Evolutionary conservation across 129 eudicot genomes (phyloP).

Genomic region (Scalesia atractyloides): DNA sequence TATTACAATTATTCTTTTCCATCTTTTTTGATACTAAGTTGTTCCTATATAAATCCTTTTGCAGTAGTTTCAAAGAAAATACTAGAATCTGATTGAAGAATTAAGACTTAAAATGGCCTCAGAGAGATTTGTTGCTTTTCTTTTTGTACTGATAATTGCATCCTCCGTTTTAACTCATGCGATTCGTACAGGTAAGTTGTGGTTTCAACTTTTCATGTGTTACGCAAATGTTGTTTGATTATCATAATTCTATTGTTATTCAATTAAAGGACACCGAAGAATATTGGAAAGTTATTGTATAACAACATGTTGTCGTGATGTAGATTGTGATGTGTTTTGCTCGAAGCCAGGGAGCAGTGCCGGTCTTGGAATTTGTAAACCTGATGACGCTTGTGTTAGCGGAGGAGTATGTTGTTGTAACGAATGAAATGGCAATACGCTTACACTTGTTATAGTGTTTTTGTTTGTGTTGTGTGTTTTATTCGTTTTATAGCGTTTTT

Average conservation of each 20-base stretch:
- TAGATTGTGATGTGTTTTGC: conserved; percentile 4
- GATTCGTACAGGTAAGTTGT: neutral
- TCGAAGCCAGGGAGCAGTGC: neutral
- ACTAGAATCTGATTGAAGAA: neutral
- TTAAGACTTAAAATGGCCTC: neutral
- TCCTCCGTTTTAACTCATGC: neutral
- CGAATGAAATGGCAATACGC: neutral
- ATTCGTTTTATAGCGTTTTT: too few relatives aligned
- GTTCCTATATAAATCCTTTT: neutral
- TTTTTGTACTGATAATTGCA: neutral
- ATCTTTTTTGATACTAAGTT: neutral
- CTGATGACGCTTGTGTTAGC: neutral
- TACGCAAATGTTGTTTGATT: neutral
- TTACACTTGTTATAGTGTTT: neutral
- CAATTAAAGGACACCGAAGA: neutral
- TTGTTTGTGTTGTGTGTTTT: neutral
- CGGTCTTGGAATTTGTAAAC: conserved; percentile 7
- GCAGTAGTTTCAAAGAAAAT: neutral
- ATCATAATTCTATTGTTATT: too few relatives aligned
- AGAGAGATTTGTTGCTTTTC: neutral
- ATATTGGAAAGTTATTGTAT: neutral
- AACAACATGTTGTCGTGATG: conserved; percentile 5
- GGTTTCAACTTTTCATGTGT: neutral
- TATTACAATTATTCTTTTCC: neutral
- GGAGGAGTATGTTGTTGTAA: conserved; percentile 21